Percentiles rank a stretch among this genome's conserved stretches.
phyloP scores from a whole-genome alignment of 768 basidiomycete species.

The Lentinula sp. region DNA sequence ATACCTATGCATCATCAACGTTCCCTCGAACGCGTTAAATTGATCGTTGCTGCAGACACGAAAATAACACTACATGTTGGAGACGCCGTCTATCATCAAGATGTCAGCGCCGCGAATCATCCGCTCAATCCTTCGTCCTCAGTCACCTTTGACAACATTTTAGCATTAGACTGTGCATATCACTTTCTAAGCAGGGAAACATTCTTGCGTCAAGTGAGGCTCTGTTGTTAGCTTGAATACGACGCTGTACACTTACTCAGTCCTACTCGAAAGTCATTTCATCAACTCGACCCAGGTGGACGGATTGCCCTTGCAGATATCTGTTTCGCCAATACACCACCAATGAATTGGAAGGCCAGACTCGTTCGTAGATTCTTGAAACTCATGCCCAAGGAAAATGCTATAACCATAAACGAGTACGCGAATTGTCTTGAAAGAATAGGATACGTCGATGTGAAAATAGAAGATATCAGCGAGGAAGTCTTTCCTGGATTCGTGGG shows the following conservation, averaged over 20 bases:
- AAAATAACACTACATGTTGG: conserved; percentile 36
- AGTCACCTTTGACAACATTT: conserved; percentile 38
- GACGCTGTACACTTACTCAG: not conserved
- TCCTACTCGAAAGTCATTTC: conserved; percentile 20
- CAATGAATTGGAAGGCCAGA: conserved; percentile 18
- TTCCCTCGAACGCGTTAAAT: conserved; percentile 33
- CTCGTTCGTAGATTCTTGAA: conserved; percentile 25
- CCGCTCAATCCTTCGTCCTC: conserved; percentile 33
- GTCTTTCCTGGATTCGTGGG: conserved; percentile 53
- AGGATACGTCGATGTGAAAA: conserved; percentile 46
- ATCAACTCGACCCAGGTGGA: conserved; percentile 42
- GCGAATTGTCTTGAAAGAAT: conserved; percentile 33
- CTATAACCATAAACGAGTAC: conserved; percentile 41
- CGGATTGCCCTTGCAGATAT: conserved; percentile 58
- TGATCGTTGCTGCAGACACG: conserved; percentile 15
- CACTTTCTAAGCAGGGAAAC: conserved; percentile 49
- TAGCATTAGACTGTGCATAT: conserved; percentile 66
- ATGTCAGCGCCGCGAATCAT: conserved; percentile 20
- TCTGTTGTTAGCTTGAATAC: not conserved
- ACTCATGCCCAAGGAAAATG: conserved; percentile 45
- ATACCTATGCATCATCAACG: conserved; percentile 42
- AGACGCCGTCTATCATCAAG: conserved; percentile 42
- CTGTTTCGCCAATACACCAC: conserved; percentile 33
- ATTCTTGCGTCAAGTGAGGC: conserved; percentile 41
- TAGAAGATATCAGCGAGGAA: conserved; percentile 50